These are phyloP conservation scores for Hemileccinum rubropunctum DNA, from an alignment of 768 basidiomycete species.

Conservation along the genomic window DNA sequence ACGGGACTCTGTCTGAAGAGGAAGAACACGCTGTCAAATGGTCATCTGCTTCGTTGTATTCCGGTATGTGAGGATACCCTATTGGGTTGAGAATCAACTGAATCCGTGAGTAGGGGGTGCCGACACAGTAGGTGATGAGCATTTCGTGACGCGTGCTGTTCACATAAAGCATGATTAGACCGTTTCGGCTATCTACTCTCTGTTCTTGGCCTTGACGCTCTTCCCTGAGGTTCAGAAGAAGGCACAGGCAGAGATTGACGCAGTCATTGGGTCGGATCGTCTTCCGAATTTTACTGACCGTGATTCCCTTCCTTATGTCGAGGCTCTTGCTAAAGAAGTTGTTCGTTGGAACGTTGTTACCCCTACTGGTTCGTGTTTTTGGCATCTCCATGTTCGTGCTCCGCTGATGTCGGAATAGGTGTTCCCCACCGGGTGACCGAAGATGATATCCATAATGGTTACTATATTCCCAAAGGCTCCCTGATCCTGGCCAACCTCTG, in stretches of 20 bases:
- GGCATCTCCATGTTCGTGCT: background rate
- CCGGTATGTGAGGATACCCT: slow-evolving; percentile 20
- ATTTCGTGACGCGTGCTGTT: background rate
- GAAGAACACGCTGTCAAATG: slow-evolving; percentile 64
- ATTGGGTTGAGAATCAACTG: background rate
- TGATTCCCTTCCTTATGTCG: slow-evolving; percentile 53
- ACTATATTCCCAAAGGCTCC: slow-evolving; percentile 52
- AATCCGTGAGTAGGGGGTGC: slow-evolving; percentile 41
- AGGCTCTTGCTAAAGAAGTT: slow-evolving; percentile 60
- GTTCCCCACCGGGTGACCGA: slow-evolving; percentile 52
- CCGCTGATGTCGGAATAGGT: slow-evolving; percentile 32
- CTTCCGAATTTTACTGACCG: slow-evolving; percentile 62
- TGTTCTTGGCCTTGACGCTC: slow-evolving; percentile 61
- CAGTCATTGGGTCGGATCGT: slow-evolving; percentile 54
- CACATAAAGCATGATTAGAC: slow-evolving; percentile 40
- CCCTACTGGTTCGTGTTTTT: slow-evolving; percentile 39
- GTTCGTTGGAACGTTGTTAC: slow-evolving; percentile 41
- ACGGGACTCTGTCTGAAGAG: slow-evolving; percentile 45
- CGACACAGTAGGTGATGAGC: slow-evolving; percentile 32
- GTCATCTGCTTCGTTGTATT: slow-evolving; percentile 42
- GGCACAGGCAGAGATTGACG: slow-evolving; percentile 63
- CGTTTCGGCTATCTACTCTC: slow-evolving; percentile 57
- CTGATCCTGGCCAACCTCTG: slow-evolving; percentile 26
- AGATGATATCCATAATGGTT: slow-evolving; percentile 61
- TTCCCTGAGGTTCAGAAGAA: slow-evolving; percentile 55